Base-by-base conservation (phyloP, 345 rosid genomes). In the Erucastrum elatum region DNA sequence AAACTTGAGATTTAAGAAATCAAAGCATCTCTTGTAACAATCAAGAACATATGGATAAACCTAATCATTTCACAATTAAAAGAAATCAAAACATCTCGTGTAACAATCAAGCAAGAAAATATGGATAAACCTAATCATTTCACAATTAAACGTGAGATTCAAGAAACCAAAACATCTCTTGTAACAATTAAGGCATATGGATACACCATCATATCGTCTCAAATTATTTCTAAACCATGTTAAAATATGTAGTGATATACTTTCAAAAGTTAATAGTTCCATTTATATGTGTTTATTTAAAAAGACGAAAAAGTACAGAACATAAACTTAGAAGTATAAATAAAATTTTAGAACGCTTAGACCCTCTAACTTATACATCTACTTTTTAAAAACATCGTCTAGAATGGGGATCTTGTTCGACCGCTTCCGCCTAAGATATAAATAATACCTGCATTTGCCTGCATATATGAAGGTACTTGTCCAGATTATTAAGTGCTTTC, bases 381-480 rank as follows among this genome's bases (percentile, higher is more conserved):
- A 44, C 12, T 44, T 37, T 37, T 3, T 11, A 44, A 44, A 44
- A 12, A 44, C 12, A 3, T 12, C 5, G 12, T 44, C 12, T 44
- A 44, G 51, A 44, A 44, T 44, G 5, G 51, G 51, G 51, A 12
- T 12, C 51, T 44, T 44, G 41, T 13, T 44, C 51, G 1, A 44
- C 15, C n/a, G 51, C 4, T 44, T 44, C 51, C 5, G 51, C 51
- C 15, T 46, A 13, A 65, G 59, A 13, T 12, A 46, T 46, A 46
- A 75, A 51, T 0, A 13, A 78, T 90, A 93, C 98, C 88, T 94
- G 94, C 77, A 73, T 82, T 72, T 15, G 81, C 5, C 25, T 68
- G 81, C 94, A 90, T 71, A 87, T 30, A 1, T 17, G 30, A 81
- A 87, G 85, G 76, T 86, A 93, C 25, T 79, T 84, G 21, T 88